Percentiles rank a stretch among this genome's conserved stretches.
These are phyloP conservation scores for Heterobasidion irregulare DNA, from an alignment of 1,284 basidiomycete genomes.

Conservation along the genomic window DNA sequence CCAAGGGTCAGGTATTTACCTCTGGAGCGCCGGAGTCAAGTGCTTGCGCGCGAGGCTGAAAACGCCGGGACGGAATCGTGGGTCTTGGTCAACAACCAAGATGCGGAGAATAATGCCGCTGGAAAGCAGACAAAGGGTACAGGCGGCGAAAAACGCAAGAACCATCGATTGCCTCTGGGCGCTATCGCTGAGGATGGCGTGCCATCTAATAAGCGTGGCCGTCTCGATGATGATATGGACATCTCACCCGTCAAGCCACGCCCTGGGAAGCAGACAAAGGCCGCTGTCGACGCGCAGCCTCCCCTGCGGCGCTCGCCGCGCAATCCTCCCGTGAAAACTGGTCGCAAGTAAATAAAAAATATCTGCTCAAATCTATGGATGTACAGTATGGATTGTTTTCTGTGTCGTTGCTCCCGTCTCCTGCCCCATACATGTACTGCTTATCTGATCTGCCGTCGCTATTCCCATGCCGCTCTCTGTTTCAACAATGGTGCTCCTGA, in stretches of 20 bases:
- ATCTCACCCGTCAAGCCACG: neutral
- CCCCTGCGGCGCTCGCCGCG: neutral
- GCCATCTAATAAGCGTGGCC: neutral
- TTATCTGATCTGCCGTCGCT: no score
- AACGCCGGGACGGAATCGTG: neutral
- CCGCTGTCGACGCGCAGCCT: neutral
- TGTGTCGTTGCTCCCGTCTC: no score
- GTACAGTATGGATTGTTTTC: no score
- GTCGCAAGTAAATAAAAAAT: neutral
- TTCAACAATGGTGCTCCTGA: neutral
- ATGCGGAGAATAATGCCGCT: no score
- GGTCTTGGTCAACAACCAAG: neutral
- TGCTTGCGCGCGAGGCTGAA: slow-evolving; percentile 31
- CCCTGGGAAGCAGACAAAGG: neutral
- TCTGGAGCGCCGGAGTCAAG: slow-evolving; percentile 39
- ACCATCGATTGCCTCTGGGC: neutral
- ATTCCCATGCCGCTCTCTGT: neutral
- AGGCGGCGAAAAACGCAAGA: neutral
- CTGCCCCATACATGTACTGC: no score
- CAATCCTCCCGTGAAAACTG: neutral
- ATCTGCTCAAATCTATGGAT: no score
- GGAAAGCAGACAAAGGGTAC: neutral
- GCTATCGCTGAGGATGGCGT: neutral
- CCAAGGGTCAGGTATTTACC: slow-evolving; percentile 20
- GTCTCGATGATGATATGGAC: neutral